phyloP scores from a whole-genome alignment of 352 stramenopile species.

The Thraustotheca clavata region DNA sequence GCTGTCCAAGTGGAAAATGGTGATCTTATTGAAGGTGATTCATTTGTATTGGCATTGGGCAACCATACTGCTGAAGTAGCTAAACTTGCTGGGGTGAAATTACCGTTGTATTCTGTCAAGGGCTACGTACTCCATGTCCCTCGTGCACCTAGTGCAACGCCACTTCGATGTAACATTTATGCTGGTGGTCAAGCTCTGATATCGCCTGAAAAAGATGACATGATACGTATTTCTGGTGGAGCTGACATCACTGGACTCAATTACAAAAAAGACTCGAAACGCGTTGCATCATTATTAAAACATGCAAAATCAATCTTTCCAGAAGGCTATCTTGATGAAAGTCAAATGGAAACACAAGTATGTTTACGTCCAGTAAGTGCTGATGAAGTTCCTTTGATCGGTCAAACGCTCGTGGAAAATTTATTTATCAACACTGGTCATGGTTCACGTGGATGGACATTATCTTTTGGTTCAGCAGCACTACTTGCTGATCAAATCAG shows the following conservation, averaged over 20 bases:
- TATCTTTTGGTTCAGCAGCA: constrained; percentile 67
- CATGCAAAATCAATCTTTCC: constrained; percentile 75
- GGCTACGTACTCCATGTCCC: constrained; percentile 77
- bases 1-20: constrained; percentile 64
- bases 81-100: constrained; percentile 54
- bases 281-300: constrained; percentile 64
- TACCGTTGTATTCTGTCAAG: constrained; percentile 79
- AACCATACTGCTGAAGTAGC: constrained; percentile 68
- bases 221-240: constrained; percentile 68
- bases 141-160: constrained; percentile 47
- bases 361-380: constrained; percentile 77
- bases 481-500: constrained; percentile 77
- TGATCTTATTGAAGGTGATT: constrained; percentile 76
- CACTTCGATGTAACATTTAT: constrained; percentile 75
- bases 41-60: constrained; percentile 76
- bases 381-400: constrained; percentile 75
- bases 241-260: constrained; percentile 64
- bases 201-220: constrained; percentile 49
- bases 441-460: constrained; percentile 76
- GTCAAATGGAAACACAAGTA: constrained; percentile 70
- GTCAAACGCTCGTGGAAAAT: constrained; percentile 69
- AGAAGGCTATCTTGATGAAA: constrained; percentile 70
- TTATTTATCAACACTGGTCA: constrained; percentile 81
- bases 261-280: constrained; percentile 47
- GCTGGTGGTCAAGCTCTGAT: constrained; percentile 60